Evolutionary conservation across 495 filamentous ascomycete genomes (phyloP), one percentile per base, ranked within the genome.

Genomic region (Aspergillus hancockii): DNA sequence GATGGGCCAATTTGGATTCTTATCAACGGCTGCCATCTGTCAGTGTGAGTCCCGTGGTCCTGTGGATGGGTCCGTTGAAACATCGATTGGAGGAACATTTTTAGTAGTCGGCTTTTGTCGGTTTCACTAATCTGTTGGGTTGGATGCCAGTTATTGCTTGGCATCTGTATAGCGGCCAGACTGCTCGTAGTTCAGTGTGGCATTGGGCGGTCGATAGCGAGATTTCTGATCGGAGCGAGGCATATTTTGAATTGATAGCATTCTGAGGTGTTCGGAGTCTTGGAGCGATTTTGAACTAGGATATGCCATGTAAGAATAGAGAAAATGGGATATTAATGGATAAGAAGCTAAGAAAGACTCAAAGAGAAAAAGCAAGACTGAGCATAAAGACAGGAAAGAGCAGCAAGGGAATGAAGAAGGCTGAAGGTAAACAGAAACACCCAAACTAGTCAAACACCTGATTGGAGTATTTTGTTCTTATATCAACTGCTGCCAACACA

Each of bases 401-500:
- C 19, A 4, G 4, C 19, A 6, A 47, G 16, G 21, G 21, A n/a
- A 7, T 3, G 41, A 23, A 5, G 13, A 13, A 47, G 19, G 13
- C 6, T 4, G 4, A 4, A 47, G 8, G 19, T 40, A n/a, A 10
- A 10, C 3, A 40, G 36, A 12, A n/a, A 4, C 4, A 3, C 8
- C 43, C 18, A 21, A 47, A 22, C 19, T 22, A 6, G 21, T 22
- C 43, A 23, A 47, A 22, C 43, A 47, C 8, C 43, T 47, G 4
- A 47, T 47, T 47, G 43, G 18, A 47, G 18, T 21, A 47, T 23
- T 47, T 47, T 23, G 21, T 47, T 47, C 21, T 47, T 47, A 47
- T 47, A 51, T 46, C 36, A 16, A 38, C 51, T 36, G 22, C 49
- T 61, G 63, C 63, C 63, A 62, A 49, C 63, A 46, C 59, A 65